Base-by-base conservation (phyloP, 1,139 yeast species). In the Zhuliangozyma parablackwelliae region DNA sequence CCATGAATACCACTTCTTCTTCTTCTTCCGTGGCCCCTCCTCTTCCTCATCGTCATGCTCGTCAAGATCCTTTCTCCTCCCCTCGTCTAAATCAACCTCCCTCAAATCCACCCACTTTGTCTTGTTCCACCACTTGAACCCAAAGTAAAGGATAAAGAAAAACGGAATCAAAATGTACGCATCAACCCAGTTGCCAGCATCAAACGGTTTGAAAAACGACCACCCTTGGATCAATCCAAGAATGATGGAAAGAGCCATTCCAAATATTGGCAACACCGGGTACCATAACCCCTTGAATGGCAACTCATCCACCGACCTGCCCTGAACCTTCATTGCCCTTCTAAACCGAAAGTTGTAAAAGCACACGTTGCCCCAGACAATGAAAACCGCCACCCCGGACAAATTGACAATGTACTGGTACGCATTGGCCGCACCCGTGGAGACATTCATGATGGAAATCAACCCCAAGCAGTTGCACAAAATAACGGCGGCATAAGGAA, bases 211-310 rank as follows among this genome's bases (percentile, higher is more conserved):
- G 47, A 82, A 74, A 31, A 71, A 65, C 1, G 82, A 64, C 87
- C 88, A 82, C 3, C 88, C 85, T 55, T 82, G 88, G 27, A 82
- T 75, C 21, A 82, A 56, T 2, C 77, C 81, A 44, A 82, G 63
- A 41, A 81, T 70, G 2, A 68, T 44, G 48, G 78, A 80, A 33
- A 78, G 57, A 0, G 59, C 46, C 7, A 81, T 60, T 2, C 83
- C 82, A 32, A 75, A 48, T 34, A 65, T 63, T 2, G 82, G 78
- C 24, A 70, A 60, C 49, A 57, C 63, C 2, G 89, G 88, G 50
- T 66, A 80, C 49, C 72, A 63, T 31, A 65, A 53, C 1, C 82
- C 78, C 40, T 59, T 63, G 59, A 65, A 82, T 1, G 82, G 82
- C 31, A 82, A 62, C 2, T 74, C 78, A 3, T 61, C 69, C 0